Base-by-base conservation (phyloP, 2,329 filamentous ascomycete species). In the Gaeumannomyces sp. region DNA sequence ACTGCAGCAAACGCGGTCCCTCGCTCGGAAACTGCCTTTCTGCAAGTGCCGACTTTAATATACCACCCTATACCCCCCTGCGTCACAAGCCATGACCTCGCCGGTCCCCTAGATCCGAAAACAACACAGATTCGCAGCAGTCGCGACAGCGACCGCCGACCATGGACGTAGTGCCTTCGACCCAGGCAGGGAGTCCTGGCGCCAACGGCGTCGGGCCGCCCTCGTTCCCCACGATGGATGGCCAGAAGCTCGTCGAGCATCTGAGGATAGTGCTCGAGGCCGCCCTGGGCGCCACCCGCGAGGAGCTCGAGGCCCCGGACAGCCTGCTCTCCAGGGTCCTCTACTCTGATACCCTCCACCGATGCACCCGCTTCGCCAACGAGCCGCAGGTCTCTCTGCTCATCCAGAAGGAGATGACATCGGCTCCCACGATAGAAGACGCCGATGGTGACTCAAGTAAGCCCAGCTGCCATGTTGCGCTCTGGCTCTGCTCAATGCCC, bases 301-400 rank as follows among this genome's bases (percentile, higher is more conserved):
- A 86, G 68, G 94, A 99, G 73, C 86, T 99, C 64, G 88, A 94
- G 75, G 85, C 86, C 68, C 80, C 88, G 22, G 93, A 91, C 68
- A 97, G 92, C 79, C 81, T 99, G 77, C 83, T 99, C 67, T 92
- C 93, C 66, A 83, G 88, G 72, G 78, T 82, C 65, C 86, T 84
- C 70, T 85, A 92, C 70, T 79, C 83, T 64, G 94, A 98, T 71
- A 97, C 95, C 8, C 79, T 96, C 65, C 88, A 93, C 74, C 86
- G 92, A 79, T 97, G 94, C 77, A 87, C 88, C 70, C 89, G 93
- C 72, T 98, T 98, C 77, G 93, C 93, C 66, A 87, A 88, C 67
- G 96, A 99, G 77, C 84, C 90, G 66, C 92, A 97, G 78, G 88
- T 89, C 68, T 92, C 90, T 64, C 81, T 99, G 68, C 98, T 98